Conservation (phyloP, 1,284 basidiomycete species). For the Malassezia japonica region DNA sequence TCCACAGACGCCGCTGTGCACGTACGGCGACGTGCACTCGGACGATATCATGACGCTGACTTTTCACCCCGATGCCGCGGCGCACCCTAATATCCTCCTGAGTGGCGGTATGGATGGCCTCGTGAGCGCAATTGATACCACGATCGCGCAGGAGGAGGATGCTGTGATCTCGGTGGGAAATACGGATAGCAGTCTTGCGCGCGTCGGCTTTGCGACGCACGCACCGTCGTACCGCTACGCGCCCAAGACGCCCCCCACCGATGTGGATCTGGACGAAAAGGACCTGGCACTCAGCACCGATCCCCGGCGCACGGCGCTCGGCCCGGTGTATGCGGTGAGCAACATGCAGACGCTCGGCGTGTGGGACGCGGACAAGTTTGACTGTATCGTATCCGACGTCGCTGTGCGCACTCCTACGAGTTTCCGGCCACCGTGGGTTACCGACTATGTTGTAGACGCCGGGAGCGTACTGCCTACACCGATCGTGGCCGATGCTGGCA, state of each 20-base stretch:
- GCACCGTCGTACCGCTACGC: conserved; percentile 3
- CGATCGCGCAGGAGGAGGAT: conserved; percentile 38
- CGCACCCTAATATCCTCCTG: conserved; percentile 26
- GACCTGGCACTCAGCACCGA: conserved; percentile 18
- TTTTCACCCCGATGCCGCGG: conserved; percentile 27
- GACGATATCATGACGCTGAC: conserved; percentile 40
- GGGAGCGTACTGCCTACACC: background rate
- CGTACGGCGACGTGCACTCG: conserved; percentile 42
- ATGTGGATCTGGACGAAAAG: conserved; percentile 11
- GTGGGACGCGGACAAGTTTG: conserved; percentile 37
- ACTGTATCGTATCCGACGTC: conserved; percentile 9
- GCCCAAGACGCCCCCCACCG: conserved; percentile 1
- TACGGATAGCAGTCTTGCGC: conserved; percentile 34
- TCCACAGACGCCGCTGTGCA: conserved; percentile 20
- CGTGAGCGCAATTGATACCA: conserved; percentile 34
- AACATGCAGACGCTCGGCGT: conserved; percentile 46
- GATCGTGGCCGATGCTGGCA: background rate
- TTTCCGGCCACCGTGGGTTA: conserved; percentile 31
- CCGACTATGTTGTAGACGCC: conserved; percentile 43
- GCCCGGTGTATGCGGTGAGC: conserved; percentile 37
- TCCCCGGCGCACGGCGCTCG: conserved; percentile 21
- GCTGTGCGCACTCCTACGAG: conserved; percentile 27
- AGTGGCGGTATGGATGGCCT: conserved; percentile 41
- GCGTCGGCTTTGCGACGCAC: conserved; percentile 29
- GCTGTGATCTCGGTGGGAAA: conserved; percentile 43